Percentiles rank a stretch among this genome's conserved stretches.
Conservation (phyloP, 1,284 basidiomycete species). For the Cystobasidiaceae sp. region DNA sequence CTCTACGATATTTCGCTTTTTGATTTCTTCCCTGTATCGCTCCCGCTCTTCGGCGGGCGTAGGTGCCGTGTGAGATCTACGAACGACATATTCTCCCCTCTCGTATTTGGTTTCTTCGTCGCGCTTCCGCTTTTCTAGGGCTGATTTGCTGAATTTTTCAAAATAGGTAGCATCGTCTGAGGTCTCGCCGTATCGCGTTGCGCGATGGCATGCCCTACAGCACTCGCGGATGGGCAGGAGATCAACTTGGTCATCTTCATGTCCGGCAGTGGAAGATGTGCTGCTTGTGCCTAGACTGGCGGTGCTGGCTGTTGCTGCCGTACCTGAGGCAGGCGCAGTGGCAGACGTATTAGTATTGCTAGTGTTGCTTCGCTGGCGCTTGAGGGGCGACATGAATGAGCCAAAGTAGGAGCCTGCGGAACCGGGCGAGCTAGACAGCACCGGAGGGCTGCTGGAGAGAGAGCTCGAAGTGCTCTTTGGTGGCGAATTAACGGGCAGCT, state of each 20-base stretch:
- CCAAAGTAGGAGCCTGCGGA: too few relatives aligned
- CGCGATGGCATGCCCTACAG: constrained; percentile 8
- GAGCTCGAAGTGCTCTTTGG: too few relatives aligned
- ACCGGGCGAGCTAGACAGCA: too few relatives aligned
- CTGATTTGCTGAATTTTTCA: constrained; percentile 13
- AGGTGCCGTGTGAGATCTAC: background rate
- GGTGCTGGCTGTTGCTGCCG: background rate
- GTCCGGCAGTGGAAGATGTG: background rate
- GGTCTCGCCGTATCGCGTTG: constrained; percentile 1
- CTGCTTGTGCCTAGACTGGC: background rate
- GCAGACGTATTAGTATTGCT: too few relatives aligned
- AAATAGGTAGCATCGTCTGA: background rate
- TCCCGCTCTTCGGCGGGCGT: background rate
- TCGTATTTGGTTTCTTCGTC: constrained; percentile 16
- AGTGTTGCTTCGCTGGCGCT: too few relatives aligned
- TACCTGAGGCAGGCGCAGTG: too few relatives aligned
- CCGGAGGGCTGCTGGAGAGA: too few relatives aligned
- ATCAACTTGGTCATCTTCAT: background rate
- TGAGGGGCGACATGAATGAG: too few relatives aligned
- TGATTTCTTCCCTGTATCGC: background rate
- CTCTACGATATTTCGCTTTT: background rate
- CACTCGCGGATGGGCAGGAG: constrained; percentile 13
- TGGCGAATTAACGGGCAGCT: too few relatives aligned
- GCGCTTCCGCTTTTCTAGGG: constrained; percentile 14
- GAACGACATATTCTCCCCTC: constrained; percentile 3